Evolutionary conservation across 2,329 filamentous ascomycete genomes (phyloP).

Genomic region (Neonectria hederae): DNA sequence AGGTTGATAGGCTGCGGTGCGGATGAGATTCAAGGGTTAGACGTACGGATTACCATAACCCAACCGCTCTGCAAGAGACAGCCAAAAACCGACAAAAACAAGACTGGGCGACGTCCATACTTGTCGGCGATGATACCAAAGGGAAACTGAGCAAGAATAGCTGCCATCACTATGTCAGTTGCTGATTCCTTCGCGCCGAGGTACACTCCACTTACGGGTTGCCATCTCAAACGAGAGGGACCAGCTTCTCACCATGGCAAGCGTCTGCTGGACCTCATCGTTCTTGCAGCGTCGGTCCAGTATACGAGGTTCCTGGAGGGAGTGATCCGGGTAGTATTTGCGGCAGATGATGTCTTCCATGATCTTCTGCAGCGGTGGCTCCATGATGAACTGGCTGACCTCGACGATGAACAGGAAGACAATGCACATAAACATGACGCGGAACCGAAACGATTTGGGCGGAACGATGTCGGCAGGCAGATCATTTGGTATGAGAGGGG

Average conservation of each 20-base stretch:
- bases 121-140: slow-evolving; percentile 59
- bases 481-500: slow-evolving; percentile 35
- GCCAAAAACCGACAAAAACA: slow-evolving; percentile 50
- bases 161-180: slow-evolving; percentile 34
- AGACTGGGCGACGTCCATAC: slow-evolving; percentile 54
- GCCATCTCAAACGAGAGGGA: slow-evolving; percentile 55
- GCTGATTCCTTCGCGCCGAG: neutral
- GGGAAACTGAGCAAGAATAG: slow-evolving; percentile 55
- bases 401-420: slow-evolving; percentile 55
- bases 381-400: slow-evolving; percentile 50
- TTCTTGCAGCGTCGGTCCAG: slow-evolving; percentile 60
- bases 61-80: slow-evolving; percentile 42
- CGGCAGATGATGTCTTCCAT: slow-evolving; percentile 65
- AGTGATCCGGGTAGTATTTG: slow-evolving; percentile 54
- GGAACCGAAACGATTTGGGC: slow-evolving; percentile 40
- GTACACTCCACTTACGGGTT: slow-evolving; percentile 48
- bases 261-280: slow-evolving; percentile 57
- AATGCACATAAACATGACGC: slow-evolving; percentile 47
- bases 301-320: slow-evolving; percentile 41
- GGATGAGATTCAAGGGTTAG: neutral
- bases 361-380: slow-evolving; percentile 58
- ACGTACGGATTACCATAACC: slow-evolving; percentile 47
- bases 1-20: neutral
- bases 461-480: slow-evolving; percentile 33
- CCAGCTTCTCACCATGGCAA: slow-evolving; percentile 63